Base-by-base conservation (phyloP, 2,329 filamentous ascomycete genomes). In the Aureobasidium lini region DNA sequence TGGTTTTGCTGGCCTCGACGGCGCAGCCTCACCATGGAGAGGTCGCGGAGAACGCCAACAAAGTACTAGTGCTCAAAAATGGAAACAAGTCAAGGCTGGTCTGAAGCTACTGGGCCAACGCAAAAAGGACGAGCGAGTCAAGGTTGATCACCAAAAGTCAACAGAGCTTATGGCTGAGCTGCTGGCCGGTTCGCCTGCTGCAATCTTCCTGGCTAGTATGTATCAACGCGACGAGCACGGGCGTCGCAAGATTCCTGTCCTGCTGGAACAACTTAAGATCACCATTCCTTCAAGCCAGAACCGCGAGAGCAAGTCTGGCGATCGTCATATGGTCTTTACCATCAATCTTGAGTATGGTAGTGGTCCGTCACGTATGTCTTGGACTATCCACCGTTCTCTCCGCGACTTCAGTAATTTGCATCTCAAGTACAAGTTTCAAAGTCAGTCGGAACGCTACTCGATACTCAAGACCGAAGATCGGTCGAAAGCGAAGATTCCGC, bases 321-420 rank as follows among this genome's bases (percentile, higher is more conserved):
- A 86, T 67, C 75, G 92, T 32, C 94, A 97, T 72, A 85, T 89
- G 68, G 81, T 94, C 8, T 96, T 97, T 72, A 87, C 87, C 46
- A 92, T 99, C 59, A 90, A 96, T 66, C 79, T 99, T 15, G 94
- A 99, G 71, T 99, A 99, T 71, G 94, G 94, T 13, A 97, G 89
- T 70, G 95, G 94, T 0, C 84, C 94, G 59, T 96, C 93, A 58
- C 84, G 94, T 60, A 97, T 99, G 95, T 90, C 89, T 69, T 99
- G 94, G 94, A 87, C 89, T 16, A 89, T 99, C 61, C 86, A 90
- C 67, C 84, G 94, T 57, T 92, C 90, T 9, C 82, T 97, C 40
- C 82, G 85, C 66, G 94, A 99, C 70, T 96, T 99, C 66, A 84
- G 90, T 66, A 95, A 96, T 67, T 78, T 99, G 37, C 94, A 99